A percentile compares a stretch with the other conserved stretches of the same genome.
phyloP scores from a whole-genome alignment of 768 basidiomycete genomes.

The Panaeolus papilionaceus region DNA sequence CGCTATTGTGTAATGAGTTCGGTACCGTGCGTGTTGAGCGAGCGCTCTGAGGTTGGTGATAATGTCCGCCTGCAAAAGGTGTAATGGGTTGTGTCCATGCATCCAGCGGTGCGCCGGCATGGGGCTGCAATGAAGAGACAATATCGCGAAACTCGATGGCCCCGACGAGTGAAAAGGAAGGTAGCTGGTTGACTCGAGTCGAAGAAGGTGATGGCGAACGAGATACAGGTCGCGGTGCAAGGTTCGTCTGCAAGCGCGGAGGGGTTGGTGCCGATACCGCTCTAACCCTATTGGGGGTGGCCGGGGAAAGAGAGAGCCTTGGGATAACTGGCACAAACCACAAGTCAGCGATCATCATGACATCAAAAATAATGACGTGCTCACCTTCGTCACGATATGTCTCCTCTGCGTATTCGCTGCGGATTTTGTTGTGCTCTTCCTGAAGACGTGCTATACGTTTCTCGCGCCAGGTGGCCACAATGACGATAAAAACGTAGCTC shows the following conservation, averaged over 20 bases:
- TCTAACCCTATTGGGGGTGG: constrained; percentile 45
- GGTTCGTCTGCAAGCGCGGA: constrained; percentile 42
- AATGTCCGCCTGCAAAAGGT: constrained; percentile 80
- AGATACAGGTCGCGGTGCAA: constrained; percentile 49
- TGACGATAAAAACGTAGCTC: constrained; percentile 78
- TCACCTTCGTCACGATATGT: constrained; percentile 69
- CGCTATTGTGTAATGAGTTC: constrained; percentile 32
- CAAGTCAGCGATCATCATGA: neutral
- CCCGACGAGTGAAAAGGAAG: constrained; percentile 90
- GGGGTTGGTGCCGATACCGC: constrained; percentile 44
- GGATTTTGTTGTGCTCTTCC: constrained; percentile 54
- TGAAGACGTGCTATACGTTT: constrained; percentile 55
- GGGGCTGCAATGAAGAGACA: constrained; percentile 76
- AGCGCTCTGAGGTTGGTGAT: constrained; percentile 47
- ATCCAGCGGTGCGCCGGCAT: constrained; percentile 66
- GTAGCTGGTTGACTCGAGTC: constrained; percentile 57
- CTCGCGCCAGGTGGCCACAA: constrained; percentile 80
- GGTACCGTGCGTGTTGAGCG: constrained; percentile 29
- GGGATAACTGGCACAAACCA: constrained; percentile 29
- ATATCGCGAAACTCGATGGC: constrained; percentile 96
- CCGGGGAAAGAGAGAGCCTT: constrained; percentile 37
- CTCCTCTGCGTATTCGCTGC: constrained; percentile 66
- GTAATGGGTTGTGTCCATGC: constrained; percentile 71
- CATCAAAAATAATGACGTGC: constrained; percentile 24
- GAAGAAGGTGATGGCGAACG: constrained; percentile 58